Evolutionary conservation across 495 filamentous ascomycete species (phyloP).

Genomic region (Annulohypoxylon stygium): DNA sequence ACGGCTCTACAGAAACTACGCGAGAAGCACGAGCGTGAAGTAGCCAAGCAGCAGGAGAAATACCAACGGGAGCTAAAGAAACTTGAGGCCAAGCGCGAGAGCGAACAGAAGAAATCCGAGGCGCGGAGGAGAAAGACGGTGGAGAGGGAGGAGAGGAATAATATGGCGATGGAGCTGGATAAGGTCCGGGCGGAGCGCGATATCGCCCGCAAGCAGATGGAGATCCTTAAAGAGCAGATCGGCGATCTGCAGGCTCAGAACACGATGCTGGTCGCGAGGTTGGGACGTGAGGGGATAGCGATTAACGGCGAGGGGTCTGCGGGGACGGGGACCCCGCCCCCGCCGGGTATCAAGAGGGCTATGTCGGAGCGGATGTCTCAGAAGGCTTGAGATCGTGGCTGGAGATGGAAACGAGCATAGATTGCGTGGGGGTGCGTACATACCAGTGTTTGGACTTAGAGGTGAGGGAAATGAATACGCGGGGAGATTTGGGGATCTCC

Average conservation of each 20-base stretch:
- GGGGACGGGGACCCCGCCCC: neutral
- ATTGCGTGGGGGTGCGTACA: neutral
- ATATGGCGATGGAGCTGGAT: slow-evolving; percentile 62
- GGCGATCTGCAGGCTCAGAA: slow-evolving; percentile 77
- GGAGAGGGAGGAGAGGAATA: slow-evolving; percentile 67
- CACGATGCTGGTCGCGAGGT: slow-evolving; percentile 64
- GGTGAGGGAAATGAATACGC: too few species aligned
- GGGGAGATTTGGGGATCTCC: neutral
- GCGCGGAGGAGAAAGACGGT: slow-evolving; percentile 66
- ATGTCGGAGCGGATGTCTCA: slow-evolving; percentile 28
- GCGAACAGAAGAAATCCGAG: slow-evolving; percentile 71
- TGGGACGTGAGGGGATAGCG: slow-evolving; percentile 60
- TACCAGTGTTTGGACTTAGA: neutral
- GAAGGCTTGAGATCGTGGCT: neutral
- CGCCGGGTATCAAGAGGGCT: slow-evolving; percentile 13
- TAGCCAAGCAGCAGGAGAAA: slow-evolving; percentile 73
- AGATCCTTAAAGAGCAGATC: slow-evolving; percentile 73
- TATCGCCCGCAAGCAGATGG: slow-evolving; percentile 68
- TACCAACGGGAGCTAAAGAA: slow-evolving; percentile 72
- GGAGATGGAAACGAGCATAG: neutral
- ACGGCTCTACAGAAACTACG: slow-evolving; percentile 63
- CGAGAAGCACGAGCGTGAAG: slow-evolving; percentile 71
- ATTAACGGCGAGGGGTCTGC: neutral
- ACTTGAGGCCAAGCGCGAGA: slow-evolving; percentile 71
- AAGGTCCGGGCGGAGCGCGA: slow-evolving; percentile 68